These are phyloP conservation scores for Globisporangium cystogenes DNA, from an alignment of 352 stramenopile genomes.

Conservation along the genomic window DNA sequence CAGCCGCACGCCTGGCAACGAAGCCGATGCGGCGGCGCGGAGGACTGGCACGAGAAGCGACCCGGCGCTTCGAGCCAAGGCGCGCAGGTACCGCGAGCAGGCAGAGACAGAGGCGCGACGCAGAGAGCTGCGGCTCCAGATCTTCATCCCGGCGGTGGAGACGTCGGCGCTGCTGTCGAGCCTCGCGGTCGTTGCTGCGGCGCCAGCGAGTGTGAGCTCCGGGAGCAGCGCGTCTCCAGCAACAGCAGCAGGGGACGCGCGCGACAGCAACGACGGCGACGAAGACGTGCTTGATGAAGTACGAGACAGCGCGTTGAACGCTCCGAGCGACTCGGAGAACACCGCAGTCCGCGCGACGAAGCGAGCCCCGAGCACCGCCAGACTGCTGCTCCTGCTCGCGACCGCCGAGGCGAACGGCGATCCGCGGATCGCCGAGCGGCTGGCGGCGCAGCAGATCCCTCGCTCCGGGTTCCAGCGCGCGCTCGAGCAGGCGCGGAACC, in stretches of 20 bases:
- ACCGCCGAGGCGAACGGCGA: conserved; percentile 53
- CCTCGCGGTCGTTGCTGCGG: too few species aligned
- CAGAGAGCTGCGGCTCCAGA: conserved; percentile 31
- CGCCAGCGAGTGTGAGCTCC: conserved; percentile 1
- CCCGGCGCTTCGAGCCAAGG: conserved; percentile 8
- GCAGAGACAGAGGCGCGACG: conserved; percentile 25
- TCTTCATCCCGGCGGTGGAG: conserved; percentile 27
- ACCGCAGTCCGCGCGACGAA: too few species aligned
- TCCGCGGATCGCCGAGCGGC: conserved; percentile 23
- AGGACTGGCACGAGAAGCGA: neutral
- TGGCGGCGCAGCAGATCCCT: conserved; percentile 25
- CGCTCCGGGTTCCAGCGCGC: conserved; percentile 30
- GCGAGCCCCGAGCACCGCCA: neutral
- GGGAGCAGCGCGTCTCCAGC: neutral
- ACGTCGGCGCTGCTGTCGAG: neutral
- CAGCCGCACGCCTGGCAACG: neutral
- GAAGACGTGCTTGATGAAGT: neutral
- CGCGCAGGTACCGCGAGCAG: conserved; percentile 20
- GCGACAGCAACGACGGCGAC: conserved; percentile 7
- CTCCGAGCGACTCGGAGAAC: too few species aligned
- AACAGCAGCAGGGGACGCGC: neutral
- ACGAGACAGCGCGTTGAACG: neutral
- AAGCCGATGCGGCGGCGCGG: neutral
- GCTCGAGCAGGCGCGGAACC: conserved; percentile 34
- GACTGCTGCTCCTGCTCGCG: conserved; percentile 23